A percentile compares a stretch with the other conserved stretches of the same genome.
phyloP scores from a whole-genome alignment of 352 stramenopile genomes.

The Globisporangium carolinianum region DNA sequence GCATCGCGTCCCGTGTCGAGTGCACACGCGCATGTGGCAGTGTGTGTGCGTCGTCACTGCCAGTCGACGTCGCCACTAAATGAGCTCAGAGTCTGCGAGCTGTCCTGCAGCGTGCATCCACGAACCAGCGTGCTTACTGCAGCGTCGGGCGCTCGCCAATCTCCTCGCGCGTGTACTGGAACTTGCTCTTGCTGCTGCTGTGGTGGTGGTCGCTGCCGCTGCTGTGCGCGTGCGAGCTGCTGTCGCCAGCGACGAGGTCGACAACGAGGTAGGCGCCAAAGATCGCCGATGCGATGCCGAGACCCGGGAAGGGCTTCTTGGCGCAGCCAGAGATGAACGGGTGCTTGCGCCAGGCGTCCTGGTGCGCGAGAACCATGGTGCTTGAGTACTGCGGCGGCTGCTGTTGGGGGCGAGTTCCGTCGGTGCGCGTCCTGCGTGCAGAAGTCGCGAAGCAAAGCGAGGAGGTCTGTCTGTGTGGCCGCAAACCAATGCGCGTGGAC shows the following conservation, averaged over 20 bases:
- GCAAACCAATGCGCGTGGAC: not conserved
- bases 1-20: not conserved
- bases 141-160: slow-evolving; percentile 53
- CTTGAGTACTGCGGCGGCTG: no score
- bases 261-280: slow-evolving; percentile 76
- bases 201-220: slow-evolving; percentile 15
- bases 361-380: slow-evolving; percentile 77
- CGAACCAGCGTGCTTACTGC: slow-evolving; percentile 15
- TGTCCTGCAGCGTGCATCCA: no score
- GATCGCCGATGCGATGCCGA: slow-evolving; percentile 69
- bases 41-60: not conserved
- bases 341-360: slow-evolving; percentile 87
- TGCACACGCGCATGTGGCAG: not conserved
- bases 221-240: slow-evolving; percentile 22
- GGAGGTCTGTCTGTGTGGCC: not conserved
- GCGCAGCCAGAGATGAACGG: slow-evolving; percentile 74
- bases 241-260: slow-evolving; percentile 47
- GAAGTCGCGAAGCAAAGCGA: no score
- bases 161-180: slow-evolving; percentile 49
- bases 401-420: slow-evolving; percentile 8
- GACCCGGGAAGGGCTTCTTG: slow-evolving; percentile 82
- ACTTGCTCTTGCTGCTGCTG: slow-evolving; percentile 26
- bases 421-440: slow-evolving; percentile 2
- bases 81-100: not conserved
- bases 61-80: not conserved